Conservation (phyloP, 2,329 filamentous ascomycete genomes). For the Ophiocordyceps camponoti-floridani region DNA sequence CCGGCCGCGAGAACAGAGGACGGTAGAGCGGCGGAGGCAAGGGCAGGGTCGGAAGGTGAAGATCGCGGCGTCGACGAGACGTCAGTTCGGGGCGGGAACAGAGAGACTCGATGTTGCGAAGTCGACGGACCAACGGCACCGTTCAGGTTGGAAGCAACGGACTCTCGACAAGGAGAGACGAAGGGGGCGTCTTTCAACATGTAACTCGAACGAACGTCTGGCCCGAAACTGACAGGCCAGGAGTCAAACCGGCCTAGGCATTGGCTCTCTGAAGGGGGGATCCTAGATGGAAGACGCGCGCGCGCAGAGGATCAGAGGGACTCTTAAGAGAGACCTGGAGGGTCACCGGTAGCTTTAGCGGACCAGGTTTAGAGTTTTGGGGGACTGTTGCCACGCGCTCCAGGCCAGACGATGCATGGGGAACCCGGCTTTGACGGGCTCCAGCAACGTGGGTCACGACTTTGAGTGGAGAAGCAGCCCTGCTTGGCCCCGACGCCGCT, state of each 20-base stretch:
- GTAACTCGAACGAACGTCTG: neutral
- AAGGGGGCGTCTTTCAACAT: neutral
- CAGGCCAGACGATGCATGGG: neutral
- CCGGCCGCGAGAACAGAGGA: neutral
- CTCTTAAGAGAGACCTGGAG: neutral
- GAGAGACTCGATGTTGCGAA: neutral
- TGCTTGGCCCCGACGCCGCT: neutral
- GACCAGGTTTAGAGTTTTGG: neutral
- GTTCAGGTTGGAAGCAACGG: conserved; percentile 2
- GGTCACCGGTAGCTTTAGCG: neutral
- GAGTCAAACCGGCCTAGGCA: neutral
- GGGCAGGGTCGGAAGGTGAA: neutral
- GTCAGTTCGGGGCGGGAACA: neutral
- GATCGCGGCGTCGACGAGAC: neutral
- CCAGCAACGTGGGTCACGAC: neutral
- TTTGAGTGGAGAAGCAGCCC: neutral
- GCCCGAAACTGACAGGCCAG: neutral
- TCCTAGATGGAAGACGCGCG: neutral
- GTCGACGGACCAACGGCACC: conserved; percentile 2
- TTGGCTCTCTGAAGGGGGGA: neutral
- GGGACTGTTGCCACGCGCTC: neutral
- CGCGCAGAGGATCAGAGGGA: neutral
- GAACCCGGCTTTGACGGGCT: neutral
- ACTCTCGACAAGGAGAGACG: conserved; percentile 2
- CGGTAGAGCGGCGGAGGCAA: neutral